Percentiles rank a stretch among this genome's conserved stretches.
Evolutionary conservation across 78 protist species (phyloP).

Genomic region (Dictyostelium discoideum): dicty_2.7 NC_007089.4:2995501-2996000

Average conservation of each 20-base stretch:
- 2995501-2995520: neutral
- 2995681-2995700: neutral
- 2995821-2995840: conserved; percentile 87
- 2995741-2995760: neutral
- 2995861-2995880: neutral
- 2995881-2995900: neutral
- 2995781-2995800: conserved; percentile 12
- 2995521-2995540: neutral
- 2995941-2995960: conserved; percentile 90
- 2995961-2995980: conserved; percentile 69
- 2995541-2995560: conserved; percentile 25
- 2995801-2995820: conserved; percentile 39
- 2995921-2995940: conserved; percentile 58
- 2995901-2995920: neutral
- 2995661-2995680: neutral
- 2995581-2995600: neutral
- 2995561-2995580: conserved; percentile 44
- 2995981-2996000: conserved; percentile 90
- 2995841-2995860: conserved; percentile 23
- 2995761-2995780: conserved; percentile 2
- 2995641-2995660: neutral
- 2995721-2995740: neutral
- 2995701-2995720: neutral
- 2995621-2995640: neutral
- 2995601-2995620: neutral